Evolutionary conservation across 345 rosid genomes (phyloP).

Genomic region (Garcia nutans): DNA sequence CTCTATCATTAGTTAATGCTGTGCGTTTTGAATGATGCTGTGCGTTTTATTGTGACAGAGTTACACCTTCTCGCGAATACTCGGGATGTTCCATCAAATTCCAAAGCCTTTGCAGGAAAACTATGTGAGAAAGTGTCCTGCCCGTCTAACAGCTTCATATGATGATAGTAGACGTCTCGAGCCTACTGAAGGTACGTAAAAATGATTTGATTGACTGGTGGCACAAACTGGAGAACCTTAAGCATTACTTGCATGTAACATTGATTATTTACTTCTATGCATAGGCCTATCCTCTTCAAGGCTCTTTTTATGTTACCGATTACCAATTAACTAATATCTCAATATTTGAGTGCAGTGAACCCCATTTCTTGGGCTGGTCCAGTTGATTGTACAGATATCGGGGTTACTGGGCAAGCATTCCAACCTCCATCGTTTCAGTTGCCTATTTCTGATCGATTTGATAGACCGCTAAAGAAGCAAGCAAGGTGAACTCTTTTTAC

Average conservation of each 20-base stretch:
- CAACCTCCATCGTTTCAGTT: slow-evolving; percentile 18
- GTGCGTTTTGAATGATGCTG: too few species aligned
- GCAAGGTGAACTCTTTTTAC: neutral
- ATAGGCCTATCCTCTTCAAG: neutral
- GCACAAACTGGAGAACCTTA: neutral
- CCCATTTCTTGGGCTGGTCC: slow-evolving; percentile 47
- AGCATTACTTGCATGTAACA: neutral
- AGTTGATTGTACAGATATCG: slow-evolving; percentile 33
- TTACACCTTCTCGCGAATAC: too few species aligned
- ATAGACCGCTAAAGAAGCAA: slow-evolving; percentile 35
- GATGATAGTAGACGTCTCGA: slow-evolving; percentile 35
- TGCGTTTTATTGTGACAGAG: too few species aligned
- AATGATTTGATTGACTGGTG: neutral
- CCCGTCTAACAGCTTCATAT: slow-evolving; percentile 29
- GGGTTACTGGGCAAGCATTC: slow-evolving; percentile 35
- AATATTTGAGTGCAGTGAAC: slow-evolving; percentile 35
- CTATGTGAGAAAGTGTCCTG: slow-evolving; percentile 64
- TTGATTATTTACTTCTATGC: neutral
- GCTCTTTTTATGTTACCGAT: neutral
- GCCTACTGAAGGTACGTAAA: slow-evolving; percentile 44
- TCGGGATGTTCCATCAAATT: too few species aligned
- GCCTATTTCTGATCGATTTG: slow-evolving; percentile 14
- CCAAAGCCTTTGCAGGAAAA: slow-evolving; percentile 68
- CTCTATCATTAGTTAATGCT: too few species aligned
- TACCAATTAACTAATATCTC: neutral